Percentiles rank a stretch among this genome's conserved stretches.
phyloP scores from a whole-genome alignment of 768 basidiomycete species.

The Lentinula lateritia region DNA sequence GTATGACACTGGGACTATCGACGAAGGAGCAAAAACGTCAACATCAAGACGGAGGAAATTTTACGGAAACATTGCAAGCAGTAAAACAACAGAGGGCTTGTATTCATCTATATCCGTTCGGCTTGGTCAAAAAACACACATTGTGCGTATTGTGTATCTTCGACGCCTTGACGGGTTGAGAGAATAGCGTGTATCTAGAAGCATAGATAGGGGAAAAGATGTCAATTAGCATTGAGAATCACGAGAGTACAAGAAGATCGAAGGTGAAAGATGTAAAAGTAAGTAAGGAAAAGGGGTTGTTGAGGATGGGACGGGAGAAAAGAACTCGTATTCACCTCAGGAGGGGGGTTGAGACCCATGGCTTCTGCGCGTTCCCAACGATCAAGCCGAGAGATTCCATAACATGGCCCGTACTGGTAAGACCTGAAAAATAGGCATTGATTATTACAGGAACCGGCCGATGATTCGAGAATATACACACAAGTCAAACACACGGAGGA shows the following conservation, averaged over 20 bases:
- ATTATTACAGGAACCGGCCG: neutral
- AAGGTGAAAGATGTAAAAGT: too few species aligned
- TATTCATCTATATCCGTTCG: slow-evolving; percentile 18
- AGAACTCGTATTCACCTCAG: slow-evolving; percentile 46
- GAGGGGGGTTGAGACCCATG: slow-evolving; percentile 75
- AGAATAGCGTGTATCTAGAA: slow-evolving; percentile 75
- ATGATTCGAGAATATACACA: slow-evolving; percentile 23
- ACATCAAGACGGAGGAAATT: too few species aligned
- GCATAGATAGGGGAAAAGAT: neutral
- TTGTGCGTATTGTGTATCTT: slow-evolving; percentile 48
- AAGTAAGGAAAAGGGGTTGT: too few species aligned
- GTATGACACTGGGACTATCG: too few species aligned
- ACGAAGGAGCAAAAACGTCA: too few species aligned
- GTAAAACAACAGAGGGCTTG: too few species aligned
- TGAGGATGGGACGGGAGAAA: too few species aligned
- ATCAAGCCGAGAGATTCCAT: slow-evolving; percentile 75
- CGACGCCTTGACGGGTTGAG: slow-evolving; percentile 56
- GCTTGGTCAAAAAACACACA: slow-evolving; percentile 53
- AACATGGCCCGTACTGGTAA: slow-evolving; percentile 76
- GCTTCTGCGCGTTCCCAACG: slow-evolving; percentile 82
- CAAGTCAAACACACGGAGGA: slow-evolving; percentile 79
- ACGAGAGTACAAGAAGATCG: too few species aligned
- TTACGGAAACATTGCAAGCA: too few species aligned
- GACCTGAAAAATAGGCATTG: slow-evolving; percentile 35
- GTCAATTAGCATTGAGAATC: neutral